Percentiles rank a stretch among this genome's conserved stretches.
Evolutionary conservation across 2,329 filamentous ascomycete species (phyloP).

Genomic region (Lachnellula willkommii): DNA sequence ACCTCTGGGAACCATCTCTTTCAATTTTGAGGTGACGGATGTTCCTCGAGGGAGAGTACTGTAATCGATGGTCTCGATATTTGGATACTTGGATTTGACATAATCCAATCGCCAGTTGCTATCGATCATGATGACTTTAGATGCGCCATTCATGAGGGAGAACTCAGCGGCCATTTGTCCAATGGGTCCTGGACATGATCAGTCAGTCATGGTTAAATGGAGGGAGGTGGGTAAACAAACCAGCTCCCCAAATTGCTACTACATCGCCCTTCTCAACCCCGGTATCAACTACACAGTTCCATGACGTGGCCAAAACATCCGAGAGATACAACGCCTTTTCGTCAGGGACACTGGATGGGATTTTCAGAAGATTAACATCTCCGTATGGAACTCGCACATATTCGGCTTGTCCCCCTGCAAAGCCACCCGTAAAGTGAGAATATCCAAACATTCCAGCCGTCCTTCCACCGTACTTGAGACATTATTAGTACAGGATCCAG

Average conservation of each 20-base stretch:
- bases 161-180: conserved; percentile 80
- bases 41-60: conserved; percentile 53
- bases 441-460: conserved; percentile 72
- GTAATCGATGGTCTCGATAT: conserved; percentile 67
- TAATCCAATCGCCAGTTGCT: conserved; percentile 64
- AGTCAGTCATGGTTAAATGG: background rate
- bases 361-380: conserved; percentile 73
- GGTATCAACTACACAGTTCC: conserved; percentile 78
- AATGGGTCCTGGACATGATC: conserved; percentile 51
- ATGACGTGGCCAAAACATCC: conserved; percentile 74
- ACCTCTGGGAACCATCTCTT: conserved; percentile 68
- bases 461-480: conserved; percentile 57
- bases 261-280: conserved; percentile 70
- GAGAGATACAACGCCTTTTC: conserved; percentile 76
- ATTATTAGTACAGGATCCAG: background rate
- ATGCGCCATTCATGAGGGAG: conserved; percentile 67
- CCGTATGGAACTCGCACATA: conserved; percentile 77
- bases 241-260: conserved; percentile 80
- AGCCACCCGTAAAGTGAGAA: conserved; percentile 77
- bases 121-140: conserved; percentile 74
- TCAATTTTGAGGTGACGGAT: conserved; percentile 66
- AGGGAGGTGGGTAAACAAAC: conserved; percentile 3
- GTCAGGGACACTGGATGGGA: conserved; percentile 75
- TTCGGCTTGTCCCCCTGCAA: conserved; percentile 82
- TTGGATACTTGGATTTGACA: conserved; percentile 57